Evolutionary conservation across 106 monocot species (phyloP), one percentile per base, ranked within the genome.

Genomic region (Dactylorhiza incarnata): DNA sequence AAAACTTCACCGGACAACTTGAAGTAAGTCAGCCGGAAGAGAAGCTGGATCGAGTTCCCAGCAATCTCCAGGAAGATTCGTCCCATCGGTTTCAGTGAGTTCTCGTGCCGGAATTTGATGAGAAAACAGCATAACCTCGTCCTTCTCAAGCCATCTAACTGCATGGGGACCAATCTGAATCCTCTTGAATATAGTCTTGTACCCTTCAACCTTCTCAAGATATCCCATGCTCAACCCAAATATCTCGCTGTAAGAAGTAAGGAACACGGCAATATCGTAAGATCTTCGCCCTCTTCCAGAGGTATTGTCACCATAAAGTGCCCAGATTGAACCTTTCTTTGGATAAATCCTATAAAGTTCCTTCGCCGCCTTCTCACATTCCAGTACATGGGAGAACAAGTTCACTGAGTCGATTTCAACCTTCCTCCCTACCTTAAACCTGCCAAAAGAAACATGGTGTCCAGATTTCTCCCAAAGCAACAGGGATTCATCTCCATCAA

Each of bases 41-140:
- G 97, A 94, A 45, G 96, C 96, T 24, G 96, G 96, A 80, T 96
- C 96, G 66, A 94, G 86, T 83, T 94, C 97, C 97, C 97, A 97
- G 75, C 94, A 97, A 9, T 91, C 94, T 37, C 72, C 53, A 0
- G 88, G 89, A 74, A 89, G 43, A 66, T 82, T 68, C 48, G 68
- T 49, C 17, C 81, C 87, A 65, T 97, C 94, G 19, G 45, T 49
- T 43, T 73, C 86, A 6, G 74, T 17, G 16, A 94, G 48, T 61
- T 85, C 87, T 74, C 87, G 76, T 8, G 94, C 83, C 14, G 97
- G 94, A 75, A 97, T 94, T 72, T 94, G 91, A 85, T 97, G 91
- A 11, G 97, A 97, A 77, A 97, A 89, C 23, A 82, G 43, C 74
- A 72, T 72, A 8, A 80, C 45, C 61, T 89, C 84, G 72, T 74